Evolutionary conservation across 2,329 filamentous ascomycete species (phyloP), one percentile per base, ranked within the genome.

Genomic region (Metarhizium humberi): DNA sequence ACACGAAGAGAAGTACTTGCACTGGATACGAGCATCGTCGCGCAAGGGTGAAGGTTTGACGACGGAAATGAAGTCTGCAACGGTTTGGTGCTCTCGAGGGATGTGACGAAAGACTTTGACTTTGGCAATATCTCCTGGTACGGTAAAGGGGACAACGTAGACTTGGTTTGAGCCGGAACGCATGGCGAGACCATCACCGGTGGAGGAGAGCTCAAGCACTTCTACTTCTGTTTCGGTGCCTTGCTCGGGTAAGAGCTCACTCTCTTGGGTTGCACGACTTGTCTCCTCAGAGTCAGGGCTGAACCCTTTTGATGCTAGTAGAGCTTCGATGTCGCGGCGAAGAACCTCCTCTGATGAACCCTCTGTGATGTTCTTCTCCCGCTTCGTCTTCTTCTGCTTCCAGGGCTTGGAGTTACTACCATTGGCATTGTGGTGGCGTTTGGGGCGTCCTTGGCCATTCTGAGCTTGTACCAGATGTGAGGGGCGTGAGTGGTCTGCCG

Each of bases 81-180:
- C 75, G 25, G 86, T 86, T 71, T 95, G 91, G 53, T 80, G 77
- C 48, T 87, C 79, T 11, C 80, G 69, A 18, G 69, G 72, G 50
- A 86, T 74, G 67, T 95, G 89, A 53, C 82, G 86, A 68, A 87
- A 85, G 48, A 95, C 84, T 68, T 91, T 95, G 58, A 88, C 87
- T 56, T 81, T 83, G 57, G 89, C 86, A 3, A 76, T 79, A 69
- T 99, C 94, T 34, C 94, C 94, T 0, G 94, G 92, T 2, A 92
- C 80, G 25, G 87, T 81, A 67, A 96, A 99, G 4, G 92, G 91
- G 1, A 97, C 86, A 52, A 94, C 86, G 66, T 92, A 96, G 69
- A 96, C 77, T 57, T 79, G 80, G 54, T 69, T 65, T 72, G 73
- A 86, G 57, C 82, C 79, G 32, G 82, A 73, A n/a, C 82, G 80